phyloP scores from a whole-genome alignment of 495 filamentous ascomycete species.

The Lasiosphaeriaceae sp. region DNA sequence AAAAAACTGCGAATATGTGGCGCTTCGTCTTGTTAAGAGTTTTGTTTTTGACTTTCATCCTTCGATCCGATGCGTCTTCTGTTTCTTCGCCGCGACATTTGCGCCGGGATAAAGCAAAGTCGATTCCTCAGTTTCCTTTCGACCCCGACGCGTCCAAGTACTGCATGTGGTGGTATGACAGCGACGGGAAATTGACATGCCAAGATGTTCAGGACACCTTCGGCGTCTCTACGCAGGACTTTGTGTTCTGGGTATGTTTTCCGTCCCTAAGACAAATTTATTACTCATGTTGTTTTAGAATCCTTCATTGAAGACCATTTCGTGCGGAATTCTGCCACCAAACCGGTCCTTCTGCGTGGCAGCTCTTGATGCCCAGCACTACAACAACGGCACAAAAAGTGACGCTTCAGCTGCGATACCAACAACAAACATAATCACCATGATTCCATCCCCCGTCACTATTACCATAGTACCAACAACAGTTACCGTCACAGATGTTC shows the following conservation, averaged over 20 bases:
- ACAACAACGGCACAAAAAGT: background rate
- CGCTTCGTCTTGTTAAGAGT: no score
- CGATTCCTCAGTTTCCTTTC: constrained; percentile 14
- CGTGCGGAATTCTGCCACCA: constrained; percentile 4
- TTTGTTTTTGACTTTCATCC: no score
- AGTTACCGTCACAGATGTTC: no score
- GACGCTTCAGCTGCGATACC: background rate
- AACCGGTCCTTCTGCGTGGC: constrained; percentile 13
- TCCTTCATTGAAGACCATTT: background rate
- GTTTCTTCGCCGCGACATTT: background rate
- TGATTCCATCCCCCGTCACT: no score
- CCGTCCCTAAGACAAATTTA: background rate
- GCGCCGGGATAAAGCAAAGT: constrained; percentile 4
- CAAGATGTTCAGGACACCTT: background rate
- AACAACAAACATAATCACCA: no score
- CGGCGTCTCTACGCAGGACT: constrained; percentile 5
- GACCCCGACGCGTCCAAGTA: constrained; percentile 9
- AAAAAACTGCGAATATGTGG: no score
- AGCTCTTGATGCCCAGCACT: background rate
- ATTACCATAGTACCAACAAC: no score
- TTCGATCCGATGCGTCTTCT: no score
- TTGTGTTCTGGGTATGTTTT: constrained; percentile 5
- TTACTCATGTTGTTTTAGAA: background rate
- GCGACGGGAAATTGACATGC: constrained; percentile 12
- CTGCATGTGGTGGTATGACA: constrained; percentile 18